A percentile compares a stretch with the other conserved stretches of the same genome.
phyloP scores from a whole-genome alignment of 2,329 filamentous ascomycete genomes.

The Paraconiothyrium sp. region DNA sequence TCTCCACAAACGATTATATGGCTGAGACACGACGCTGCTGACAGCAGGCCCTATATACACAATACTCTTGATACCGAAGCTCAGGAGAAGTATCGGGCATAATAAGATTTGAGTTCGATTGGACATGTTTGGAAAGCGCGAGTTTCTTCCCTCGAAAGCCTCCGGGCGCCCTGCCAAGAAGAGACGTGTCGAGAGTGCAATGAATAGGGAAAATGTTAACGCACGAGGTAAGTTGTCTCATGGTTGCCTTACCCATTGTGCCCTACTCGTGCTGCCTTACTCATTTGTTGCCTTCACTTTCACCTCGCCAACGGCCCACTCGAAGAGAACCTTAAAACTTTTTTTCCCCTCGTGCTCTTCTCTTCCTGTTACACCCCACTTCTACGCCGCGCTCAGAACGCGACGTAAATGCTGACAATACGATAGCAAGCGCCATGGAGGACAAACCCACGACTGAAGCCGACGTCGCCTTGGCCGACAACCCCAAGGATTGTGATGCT shows the following conservation, averaged over 20 bases:
- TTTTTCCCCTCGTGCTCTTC: neutral
- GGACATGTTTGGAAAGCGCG: neutral
- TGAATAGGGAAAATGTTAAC: neutral
- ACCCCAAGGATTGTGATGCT: neutral
- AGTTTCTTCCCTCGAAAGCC: neutral
- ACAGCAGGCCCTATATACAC: neutral
- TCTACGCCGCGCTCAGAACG: neutral
- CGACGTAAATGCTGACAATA: neutral
- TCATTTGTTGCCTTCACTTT: neutral
- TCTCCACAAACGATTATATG: too few species aligned
- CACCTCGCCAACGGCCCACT: neutral
- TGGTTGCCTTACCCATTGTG: too few species aligned
- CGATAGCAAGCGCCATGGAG: neutral
- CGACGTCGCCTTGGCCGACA: neutral
- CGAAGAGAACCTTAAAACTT: neutral
- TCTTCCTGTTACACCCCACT: neutral
- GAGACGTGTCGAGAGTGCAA: neutral
- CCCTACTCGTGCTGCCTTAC: too few species aligned
- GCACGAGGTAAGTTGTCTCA: neutral
- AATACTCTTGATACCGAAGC: neutral
- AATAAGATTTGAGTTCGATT: neutral
- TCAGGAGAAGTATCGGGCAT: neutral
- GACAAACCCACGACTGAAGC: neutral
- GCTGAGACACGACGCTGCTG: too few species aligned
- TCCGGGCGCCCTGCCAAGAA: neutral